Evolutionary conservation across 2,329 filamentous ascomycete genomes (phyloP).

Genomic region (Tolypocladium endophyticum): DNA sequence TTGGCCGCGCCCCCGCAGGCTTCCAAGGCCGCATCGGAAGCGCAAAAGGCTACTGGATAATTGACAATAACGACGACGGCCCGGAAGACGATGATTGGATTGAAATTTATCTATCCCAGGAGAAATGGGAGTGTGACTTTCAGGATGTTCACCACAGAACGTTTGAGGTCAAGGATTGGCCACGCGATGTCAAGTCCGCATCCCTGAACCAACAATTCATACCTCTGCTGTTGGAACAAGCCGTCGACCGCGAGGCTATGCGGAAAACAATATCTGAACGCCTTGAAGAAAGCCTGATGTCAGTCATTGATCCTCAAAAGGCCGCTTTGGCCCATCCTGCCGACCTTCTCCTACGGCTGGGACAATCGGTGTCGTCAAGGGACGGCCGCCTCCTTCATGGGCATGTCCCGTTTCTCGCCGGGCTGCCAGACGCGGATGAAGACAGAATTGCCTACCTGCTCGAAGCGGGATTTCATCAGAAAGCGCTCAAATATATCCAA

Average conservation of each 20-base stretch:
- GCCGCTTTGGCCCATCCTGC: conserved; percentile 37
- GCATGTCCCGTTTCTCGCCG: conserved; percentile 32
- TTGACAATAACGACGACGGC: conserved; percentile 37
- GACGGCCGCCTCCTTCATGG: conserved; percentile 27
- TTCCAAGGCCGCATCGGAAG: conserved; percentile 63
- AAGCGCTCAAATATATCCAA: conserved; percentile 34
- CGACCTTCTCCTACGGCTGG: conserved; percentile 43
- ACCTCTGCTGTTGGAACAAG: conserved; percentile 53
- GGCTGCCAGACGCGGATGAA: conserved; percentile 36
- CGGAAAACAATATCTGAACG: conserved; percentile 34
- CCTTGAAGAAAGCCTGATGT: conserved; percentile 36
- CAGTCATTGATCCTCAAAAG: conserved; percentile 41
- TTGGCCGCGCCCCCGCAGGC: conserved; percentile 46
- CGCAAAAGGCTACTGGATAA: conserved; percentile 67
- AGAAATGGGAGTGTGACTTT: conserved; percentile 52
- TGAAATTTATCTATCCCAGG: conserved; percentile 53
- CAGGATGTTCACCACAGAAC: conserved; percentile 42
- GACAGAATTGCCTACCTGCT: conserved; percentile 46
- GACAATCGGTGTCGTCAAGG: conserved; percentile 24
- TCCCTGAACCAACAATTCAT: conserved; percentile 59
- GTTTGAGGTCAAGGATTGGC: conserved; percentile 48
- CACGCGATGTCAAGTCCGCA: conserved; percentile 28
- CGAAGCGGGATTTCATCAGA: conserved; percentile 48
- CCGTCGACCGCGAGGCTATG: conserved; percentile 34
- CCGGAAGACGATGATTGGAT: conserved; percentile 48